These are phyloP conservation scores for Pulicaria dysenterica DNA, from an alignment of 129 eudicot genomes.

Conservation along the genomic window DNA sequence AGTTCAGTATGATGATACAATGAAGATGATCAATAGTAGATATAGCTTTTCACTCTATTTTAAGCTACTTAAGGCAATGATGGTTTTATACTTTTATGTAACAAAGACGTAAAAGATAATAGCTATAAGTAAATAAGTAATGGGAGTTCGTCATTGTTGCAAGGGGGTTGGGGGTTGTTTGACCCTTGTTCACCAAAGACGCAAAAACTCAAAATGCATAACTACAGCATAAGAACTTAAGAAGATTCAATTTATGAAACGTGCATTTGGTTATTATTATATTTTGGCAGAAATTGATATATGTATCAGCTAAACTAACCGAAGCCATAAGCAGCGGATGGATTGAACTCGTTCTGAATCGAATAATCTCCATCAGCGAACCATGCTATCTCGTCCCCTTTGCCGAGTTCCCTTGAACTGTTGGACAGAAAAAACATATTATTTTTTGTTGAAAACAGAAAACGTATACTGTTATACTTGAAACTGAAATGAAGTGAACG, in stretches of 20 bases:
- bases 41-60: too few species aligned
- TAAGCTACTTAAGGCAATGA: too few species aligned
- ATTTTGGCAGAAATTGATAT: neutral
- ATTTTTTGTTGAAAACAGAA: neutral
- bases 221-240: too few species aligned
- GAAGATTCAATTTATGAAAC: neutral
- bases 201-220: too few species aligned
- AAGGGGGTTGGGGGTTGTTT: too few species aligned
- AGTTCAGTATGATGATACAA: too few species aligned
- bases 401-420: constrained; percentile 74
- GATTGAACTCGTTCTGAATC: constrained; percentile 71
- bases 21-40: too few species aligned
- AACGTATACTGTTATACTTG: neutral
- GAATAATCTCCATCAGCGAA: constrained; percentile 83
- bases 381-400: constrained; percentile 91
- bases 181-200: too few species aligned
- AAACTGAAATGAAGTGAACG: neutral
- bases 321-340: constrained; percentile 60
- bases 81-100: too few species aligned
- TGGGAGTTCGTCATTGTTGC: too few species aligned
- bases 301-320: constrained; percentile 43
- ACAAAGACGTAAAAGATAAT: too few species aligned
- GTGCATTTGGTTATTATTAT: neutral
- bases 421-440: constrained; percentile 9
- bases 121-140: too few species aligned